phyloP scores from a whole-genome alignment of 2,329 filamentous ascomycete genomes.

The Cytospora piceicola region DNA sequence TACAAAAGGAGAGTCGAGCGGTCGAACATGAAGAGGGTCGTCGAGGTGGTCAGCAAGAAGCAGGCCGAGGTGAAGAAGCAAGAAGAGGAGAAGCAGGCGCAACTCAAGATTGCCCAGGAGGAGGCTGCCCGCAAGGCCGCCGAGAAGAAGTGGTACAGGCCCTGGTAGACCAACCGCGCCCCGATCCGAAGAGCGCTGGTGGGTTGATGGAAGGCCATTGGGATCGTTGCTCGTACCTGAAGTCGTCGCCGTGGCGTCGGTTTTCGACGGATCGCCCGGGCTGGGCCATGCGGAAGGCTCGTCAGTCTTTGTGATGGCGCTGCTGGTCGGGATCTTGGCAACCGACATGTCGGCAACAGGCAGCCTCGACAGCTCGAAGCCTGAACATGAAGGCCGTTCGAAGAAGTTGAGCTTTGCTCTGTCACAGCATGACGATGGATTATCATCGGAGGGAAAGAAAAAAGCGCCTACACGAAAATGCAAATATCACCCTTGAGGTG shows the following conservation, averaged over 20 bases:
- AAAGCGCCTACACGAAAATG: background rate
- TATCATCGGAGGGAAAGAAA: background rate
- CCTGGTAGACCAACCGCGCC: conserved; percentile 50
- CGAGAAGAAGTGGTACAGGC: conserved; percentile 57
- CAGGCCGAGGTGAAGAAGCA: conserved; percentile 59
- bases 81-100: conserved; percentile 54
- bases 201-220: background rate
- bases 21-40: conserved; percentile 80
- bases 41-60: conserved; percentile 79
- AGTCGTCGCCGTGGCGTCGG: background rate
- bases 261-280: background rate
- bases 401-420: background rate
- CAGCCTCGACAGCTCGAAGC: background rate
- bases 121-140: conserved; percentile 35
- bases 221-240: background rate
- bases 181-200: background rate
- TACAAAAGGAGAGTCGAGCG: conserved; percentile 74
- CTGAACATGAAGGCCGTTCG: background rate
- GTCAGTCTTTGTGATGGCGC: background rate
- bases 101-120: conserved; percentile 40
- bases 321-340: background rate
- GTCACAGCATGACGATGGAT: background rate
- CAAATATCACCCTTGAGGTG: background rate
- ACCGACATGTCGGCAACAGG: background rate
- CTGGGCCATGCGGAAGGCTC: background rate